Base-by-base conservation (phyloP, 495 filamentous ascomycete genomes). In the Saxophila tyrrhenica region DNA sequence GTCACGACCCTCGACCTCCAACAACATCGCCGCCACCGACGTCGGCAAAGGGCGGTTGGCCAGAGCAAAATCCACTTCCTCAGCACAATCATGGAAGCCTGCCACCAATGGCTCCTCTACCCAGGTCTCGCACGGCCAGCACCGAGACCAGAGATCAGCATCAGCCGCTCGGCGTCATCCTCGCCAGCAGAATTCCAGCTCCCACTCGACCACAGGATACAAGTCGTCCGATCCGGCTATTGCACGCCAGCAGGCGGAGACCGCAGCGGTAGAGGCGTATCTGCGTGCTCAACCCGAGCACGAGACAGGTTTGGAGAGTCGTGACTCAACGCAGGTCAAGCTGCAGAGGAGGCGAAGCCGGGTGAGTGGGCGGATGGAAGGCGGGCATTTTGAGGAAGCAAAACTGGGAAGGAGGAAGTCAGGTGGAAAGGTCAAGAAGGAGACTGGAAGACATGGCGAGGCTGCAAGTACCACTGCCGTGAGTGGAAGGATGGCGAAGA, bases 191-290 rank as follows among this genome's bases (percentile, higher is more conserved):
- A 35, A 35, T 35, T 5, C 29, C 7, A 13, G 5, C 13, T 5
- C 29, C 29, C 5, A 52, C 0, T 38, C 46, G 3, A 24, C 55
- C 3, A 23, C 52, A 1, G 59, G 54, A 1, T 43, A 47, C 0
- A 38, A 62, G n/a, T n/a, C n/a, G n/a, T n/a, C n/a, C 32, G 64
- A 68, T 53, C 65, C 64, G 11, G 59, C 60, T 17, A 56, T 67
- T 3, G 54, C 62, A 7, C 58, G 63, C 35, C 55, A 65, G 23
- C 64, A 70, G 24, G 67, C 67, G 16, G 50, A 68, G 46, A 60
- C 56, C 11, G 67, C 67, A 13, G 67, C 67, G 9, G 47, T 65
- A 9, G 59, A 64, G 49, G 67, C 67, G 2, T 70, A 57, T 50
- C 48, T 56, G n/a, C 56, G 62, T 25, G 65, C 65, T 15, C 60